These are phyloP conservation scores for Ramaria sp. DNA, from an alignment of 768 basidiomycete species.

Conservation along the genomic window DNA sequence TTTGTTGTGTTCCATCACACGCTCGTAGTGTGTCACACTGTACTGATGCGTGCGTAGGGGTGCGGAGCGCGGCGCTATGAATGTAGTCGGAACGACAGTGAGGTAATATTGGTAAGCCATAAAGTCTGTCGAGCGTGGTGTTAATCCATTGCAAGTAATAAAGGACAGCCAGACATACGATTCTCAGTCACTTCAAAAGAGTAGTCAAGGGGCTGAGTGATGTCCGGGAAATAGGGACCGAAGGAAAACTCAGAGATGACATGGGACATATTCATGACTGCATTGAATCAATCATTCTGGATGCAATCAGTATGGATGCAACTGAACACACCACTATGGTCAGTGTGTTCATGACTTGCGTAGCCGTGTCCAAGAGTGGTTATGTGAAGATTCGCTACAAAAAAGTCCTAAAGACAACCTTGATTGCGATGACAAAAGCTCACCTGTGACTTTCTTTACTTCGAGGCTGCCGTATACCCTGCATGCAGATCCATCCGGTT, in stretches of 20 bases:
- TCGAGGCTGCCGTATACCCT: slow-evolving; percentile 72
- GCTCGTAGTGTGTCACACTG: slow-evolving; percentile 87
- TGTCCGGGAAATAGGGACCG: slow-evolving; percentile 91
- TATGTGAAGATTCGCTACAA: slow-evolving; percentile 80
- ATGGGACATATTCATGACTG: slow-evolving; percentile 95
- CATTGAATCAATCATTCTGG: background rate
- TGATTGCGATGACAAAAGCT: slow-evolving; percentile 5
- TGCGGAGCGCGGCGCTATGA: slow-evolving; percentile 58
- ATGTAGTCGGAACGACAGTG: slow-evolving; percentile 91
- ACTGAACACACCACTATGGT: slow-evolving; percentile 62
- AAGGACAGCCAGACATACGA: slow-evolving; percentile 34
- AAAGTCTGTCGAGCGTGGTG: slow-evolving; percentile 45
- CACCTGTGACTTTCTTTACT: slow-evolving; percentile 87
- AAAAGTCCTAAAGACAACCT: background rate
- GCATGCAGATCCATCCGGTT: slow-evolving; percentile 65
- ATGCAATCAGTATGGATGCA: background rate
- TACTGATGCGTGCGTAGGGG: slow-evolving; percentile 78
- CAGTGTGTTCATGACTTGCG: slow-evolving; percentile 74
- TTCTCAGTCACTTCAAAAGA: slow-evolving; percentile 67
- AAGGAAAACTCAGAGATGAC: slow-evolving; percentile 96
- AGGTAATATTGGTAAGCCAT: slow-evolving; percentile 91
- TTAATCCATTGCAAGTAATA: slow-evolving; percentile 5
- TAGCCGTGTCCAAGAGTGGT: slow-evolving; percentile 96
- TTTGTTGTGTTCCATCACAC: slow-evolving; percentile 58
- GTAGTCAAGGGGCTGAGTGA: slow-evolving; percentile 88